Evolutionary conservation across 2,329 filamentous ascomycete species (phyloP), one percentile per base, ranked within the genome.

Genomic region (Colletotrichum lentis): DNA sequence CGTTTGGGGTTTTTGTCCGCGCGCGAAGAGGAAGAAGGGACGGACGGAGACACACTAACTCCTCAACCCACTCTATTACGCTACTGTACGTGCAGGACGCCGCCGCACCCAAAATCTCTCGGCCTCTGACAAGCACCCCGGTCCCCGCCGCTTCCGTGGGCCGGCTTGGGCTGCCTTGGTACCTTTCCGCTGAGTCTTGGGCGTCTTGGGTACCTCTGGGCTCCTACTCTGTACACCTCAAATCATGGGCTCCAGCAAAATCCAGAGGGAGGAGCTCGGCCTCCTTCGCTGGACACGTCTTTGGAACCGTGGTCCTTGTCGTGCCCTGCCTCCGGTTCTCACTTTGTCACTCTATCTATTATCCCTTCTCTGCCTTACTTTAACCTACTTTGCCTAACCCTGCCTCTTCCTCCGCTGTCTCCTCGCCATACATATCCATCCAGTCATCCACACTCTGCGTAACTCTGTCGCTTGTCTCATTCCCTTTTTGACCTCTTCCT

Each of bases 41-140:
- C 57, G 35, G 57, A 60, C 35, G 44, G 57, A 7, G 14, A n/a
- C 35, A 31, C 57, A 41, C 39, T 43, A 41, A 27, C 46, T 31
- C 46, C 39, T 39, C 46, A 57, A 3, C 12, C 22, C 35, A 52
- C 22, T 37, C 22, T 31, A 31, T 31, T 8, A 31, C 27, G 8
- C 27, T 31, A 46, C 43, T n/a, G 39, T 6, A 16, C n/a, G 37
- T 20, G 3, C 43, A 35, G n/a, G 39, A n/a, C 20, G 37, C 27
- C 58, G 46, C 59, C 46, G 52, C 58, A 39, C 47, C 47, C 52
- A 65, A 49, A 55, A 49, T 63, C 54, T 47, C 54, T 69, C 62
- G 66, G 62, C 50, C 62, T 69, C 62, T 69, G 66, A 69, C 66
- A 69, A 69, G 62, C 66, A 69, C 66, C 66, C 66, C 56, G 66